phyloP scores from a whole-genome alignment of 768 basidiomycete species.

The Phlebiopsis flavidoalba region DNA sequence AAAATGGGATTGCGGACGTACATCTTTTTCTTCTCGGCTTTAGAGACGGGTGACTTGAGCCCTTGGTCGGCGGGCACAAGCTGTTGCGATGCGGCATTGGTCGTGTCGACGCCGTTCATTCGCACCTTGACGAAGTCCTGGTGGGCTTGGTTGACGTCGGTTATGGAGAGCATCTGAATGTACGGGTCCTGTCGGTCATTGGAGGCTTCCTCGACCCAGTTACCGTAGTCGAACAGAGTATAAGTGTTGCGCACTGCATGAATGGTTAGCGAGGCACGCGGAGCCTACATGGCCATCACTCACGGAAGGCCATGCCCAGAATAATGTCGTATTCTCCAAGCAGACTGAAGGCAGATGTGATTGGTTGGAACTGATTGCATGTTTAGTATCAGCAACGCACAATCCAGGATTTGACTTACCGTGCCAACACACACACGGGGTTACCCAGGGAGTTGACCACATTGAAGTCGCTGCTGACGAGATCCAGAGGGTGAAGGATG shows the following conservation, averaged over 20 bases:
- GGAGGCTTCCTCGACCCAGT: conserved; percentile 49
- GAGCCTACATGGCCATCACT: conserved; percentile 18
- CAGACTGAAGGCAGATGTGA: conserved; percentile 72
- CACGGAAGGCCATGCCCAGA: conserved; percentile 76
- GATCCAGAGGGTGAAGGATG: conserved; percentile 72
- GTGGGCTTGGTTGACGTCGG: conserved; percentile 45
- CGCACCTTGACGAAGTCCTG: conserved; percentile 64
- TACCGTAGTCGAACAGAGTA: conserved; percentile 66
- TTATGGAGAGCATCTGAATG: conserved; percentile 64
- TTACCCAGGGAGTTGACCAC: conserved; percentile 43
- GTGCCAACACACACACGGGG: conserved; percentile 62
- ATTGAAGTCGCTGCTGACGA: conserved; percentile 53
- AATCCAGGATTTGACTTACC: conserved; percentile 35
- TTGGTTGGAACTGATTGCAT: conserved; percentile 66
- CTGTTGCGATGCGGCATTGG: conserved; percentile 45
- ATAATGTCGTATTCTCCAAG: conserved; percentile 80
- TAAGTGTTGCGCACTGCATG: conserved; percentile 69
- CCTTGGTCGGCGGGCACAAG: conserved; percentile 57
- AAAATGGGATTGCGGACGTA: conserved; percentile 8
- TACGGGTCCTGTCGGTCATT: conserved; percentile 52
- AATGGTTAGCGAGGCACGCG: not conserved
- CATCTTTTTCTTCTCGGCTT: conserved; percentile 24
- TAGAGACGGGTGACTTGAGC: conserved; percentile 54
- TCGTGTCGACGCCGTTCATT: conserved; percentile 53
- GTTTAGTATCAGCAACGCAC: not conserved